Percentiles rank a stretch among this genome's conserved stretches.
Conservation (phyloP, 2,329 filamentous ascomycete species). For the Fonsecaea monophora region DNA sequence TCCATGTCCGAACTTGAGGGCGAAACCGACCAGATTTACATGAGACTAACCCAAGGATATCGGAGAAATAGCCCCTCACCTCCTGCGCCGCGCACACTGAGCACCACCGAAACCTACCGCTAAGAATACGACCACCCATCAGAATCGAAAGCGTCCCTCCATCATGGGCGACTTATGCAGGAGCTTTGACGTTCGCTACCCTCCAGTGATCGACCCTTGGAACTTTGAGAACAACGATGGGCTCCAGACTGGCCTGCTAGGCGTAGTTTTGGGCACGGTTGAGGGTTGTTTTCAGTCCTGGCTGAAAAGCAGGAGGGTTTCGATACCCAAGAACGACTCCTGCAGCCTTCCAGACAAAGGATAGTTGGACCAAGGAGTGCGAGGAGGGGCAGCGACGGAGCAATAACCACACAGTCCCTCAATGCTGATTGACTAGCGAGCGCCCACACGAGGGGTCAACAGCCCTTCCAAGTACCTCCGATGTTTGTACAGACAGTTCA, state of each 20-base stretch:
- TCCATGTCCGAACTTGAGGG: constrained; percentile 6
- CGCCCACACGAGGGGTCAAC: neutral
- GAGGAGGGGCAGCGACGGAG: neutral
- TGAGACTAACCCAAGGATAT: constrained; percentile 14
- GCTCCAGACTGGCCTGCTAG: constrained; percentile 6
- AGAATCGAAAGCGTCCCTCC: constrained; percentile 18
- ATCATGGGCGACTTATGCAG: constrained; percentile 29
- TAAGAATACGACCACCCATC: constrained; percentile 17
- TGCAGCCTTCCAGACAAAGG: neutral
- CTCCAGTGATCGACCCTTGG: constrained; percentile 1
- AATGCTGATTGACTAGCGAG: neutral
- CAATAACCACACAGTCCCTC: neutral
- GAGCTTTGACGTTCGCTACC: constrained; percentile 19
- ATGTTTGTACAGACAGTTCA: neutral
- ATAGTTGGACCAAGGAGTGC: constrained; percentile 8
- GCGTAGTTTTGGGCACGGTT: constrained; percentile 26
- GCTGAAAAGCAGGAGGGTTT: neutral
- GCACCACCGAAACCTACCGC: neutral
- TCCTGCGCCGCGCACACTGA: neutral
- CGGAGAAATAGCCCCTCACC: constrained; percentile 14
- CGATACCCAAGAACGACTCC: neutral
- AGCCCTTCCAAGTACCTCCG: neutral
- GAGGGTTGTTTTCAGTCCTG: neutral
- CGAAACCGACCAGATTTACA: constrained; percentile 5
- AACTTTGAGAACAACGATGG: neutral